Evolutionary conservation across 129 eudicot genomes (phyloP), one percentile per base, ranked within the genome.

Genomic region (Solidago caesia): DNA sequence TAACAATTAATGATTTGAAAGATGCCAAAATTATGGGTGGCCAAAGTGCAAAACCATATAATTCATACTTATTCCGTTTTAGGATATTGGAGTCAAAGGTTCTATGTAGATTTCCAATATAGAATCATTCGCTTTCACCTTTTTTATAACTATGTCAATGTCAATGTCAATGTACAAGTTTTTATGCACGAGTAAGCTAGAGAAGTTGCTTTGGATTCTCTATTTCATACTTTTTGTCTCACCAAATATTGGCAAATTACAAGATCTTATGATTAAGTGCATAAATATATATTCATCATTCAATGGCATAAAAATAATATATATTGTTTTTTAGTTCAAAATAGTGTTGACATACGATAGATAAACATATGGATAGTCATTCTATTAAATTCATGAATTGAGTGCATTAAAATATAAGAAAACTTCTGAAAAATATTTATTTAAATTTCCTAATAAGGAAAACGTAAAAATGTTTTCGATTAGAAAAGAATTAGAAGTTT

Each of bases 171-270:
- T 64, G 60, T 75, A 75, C 66, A 64, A 75, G 44, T 65, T 64
- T 44, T 75, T 52, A 51, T 15, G 55, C 72, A 52, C 44, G 27
- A 51, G 41, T 45, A 4, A 75, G 43, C 44, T 16, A 64, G 48
- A 64, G 14, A 64, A 21, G 49, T 64, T 74, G 41, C 78, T 74
- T 74, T 74, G 78, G 78, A 74, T 74, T 74, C 78, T 49, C n/a
- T 59, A 33, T 21, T 58, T 33, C 63, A 52, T 7, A 75, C 79
- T 41, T 75, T 64, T 64, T 49, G 72, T 75, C 64, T 51, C 72
- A 75, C 39, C 53, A 74, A 3, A 33, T 1, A 33, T 33, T 33
- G 2, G 39, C 39, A 33, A 74, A 53, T 70, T 2, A n/a, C 57
- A 67, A 21, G 26, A 21, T 21, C 8, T 51, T 51, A 3, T 21